Conservation (phyloP, 148 eudicot genomes). For the Rhododendron mucronatum region DNA sequence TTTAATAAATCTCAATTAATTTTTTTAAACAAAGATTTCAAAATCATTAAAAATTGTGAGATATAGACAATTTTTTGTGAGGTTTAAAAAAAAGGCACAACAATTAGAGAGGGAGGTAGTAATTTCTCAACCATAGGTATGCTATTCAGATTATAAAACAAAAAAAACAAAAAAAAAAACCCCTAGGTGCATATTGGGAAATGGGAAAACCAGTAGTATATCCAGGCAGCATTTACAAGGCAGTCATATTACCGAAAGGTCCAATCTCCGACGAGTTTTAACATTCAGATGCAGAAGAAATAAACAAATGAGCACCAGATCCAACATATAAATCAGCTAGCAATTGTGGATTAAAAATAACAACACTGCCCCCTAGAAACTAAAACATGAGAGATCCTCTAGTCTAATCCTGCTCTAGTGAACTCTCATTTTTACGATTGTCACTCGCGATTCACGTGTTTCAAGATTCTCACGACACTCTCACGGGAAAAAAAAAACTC, state of each 20-base stretch:
- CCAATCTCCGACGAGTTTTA: neutral
- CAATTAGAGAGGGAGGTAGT: too few relatives aligned
- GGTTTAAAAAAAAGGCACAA: too few relatives aligned
- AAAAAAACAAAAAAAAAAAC: too few relatives aligned
- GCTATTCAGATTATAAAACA: neutral
- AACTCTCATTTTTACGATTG: neutral
- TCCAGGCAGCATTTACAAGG: neutral
- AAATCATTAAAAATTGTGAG: too few relatives aligned
- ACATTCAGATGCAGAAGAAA: neutral
- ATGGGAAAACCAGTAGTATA: neutral
- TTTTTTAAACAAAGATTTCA: too few relatives aligned
- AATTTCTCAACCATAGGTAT: too few relatives aligned
- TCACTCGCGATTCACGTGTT: neutral
- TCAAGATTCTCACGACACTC: neutral
- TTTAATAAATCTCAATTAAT: too few relatives aligned
- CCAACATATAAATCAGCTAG: neutral
- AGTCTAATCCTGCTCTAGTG: neutral
- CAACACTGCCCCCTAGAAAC: neutral
- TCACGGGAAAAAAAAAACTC: too few relatives aligned
- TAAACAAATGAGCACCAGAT: conserved; percentile 14
- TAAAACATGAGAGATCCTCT: neutral
- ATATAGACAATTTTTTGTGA: too few relatives aligned
- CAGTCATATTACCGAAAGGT: neutral
- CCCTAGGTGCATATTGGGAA: neutral
- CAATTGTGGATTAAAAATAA: neutral